phyloP scores from a whole-genome alignment of 164 flowering plant species.

The Brasenia schreberi region DNA sequence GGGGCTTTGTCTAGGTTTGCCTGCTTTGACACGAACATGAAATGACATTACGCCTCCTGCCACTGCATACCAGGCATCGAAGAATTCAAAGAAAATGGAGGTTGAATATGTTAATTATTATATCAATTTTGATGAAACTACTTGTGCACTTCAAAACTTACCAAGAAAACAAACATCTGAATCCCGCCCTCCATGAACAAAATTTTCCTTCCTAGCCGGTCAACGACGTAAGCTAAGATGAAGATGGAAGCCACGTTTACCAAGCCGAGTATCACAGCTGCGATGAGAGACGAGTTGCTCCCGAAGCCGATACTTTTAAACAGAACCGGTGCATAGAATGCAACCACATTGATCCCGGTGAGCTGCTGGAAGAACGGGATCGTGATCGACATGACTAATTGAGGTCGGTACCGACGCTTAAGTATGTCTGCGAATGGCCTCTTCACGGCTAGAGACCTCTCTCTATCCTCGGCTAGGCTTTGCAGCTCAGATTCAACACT shows the following conservation, averaged over 20 bases:
- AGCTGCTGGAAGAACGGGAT: constrained; percentile 14
- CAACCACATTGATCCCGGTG: constrained; percentile 29
- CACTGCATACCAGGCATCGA: too few species aligned
- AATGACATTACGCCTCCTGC: too few species aligned
- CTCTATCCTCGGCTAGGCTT: background rate
- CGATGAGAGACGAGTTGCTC: constrained; percentile 33
- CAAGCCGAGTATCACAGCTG: constrained; percentile 40
- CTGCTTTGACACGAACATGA: too few species aligned
- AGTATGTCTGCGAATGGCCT: background rate
- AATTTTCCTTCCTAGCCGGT: constrained; percentile 47
- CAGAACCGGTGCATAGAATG: constrained; percentile 61
- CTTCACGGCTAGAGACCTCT: background rate
- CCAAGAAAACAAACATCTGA: constrained; percentile 51
- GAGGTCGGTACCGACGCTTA: constrained; percentile 11
- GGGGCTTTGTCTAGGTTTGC: too few species aligned
- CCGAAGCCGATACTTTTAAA: constrained; percentile 64
- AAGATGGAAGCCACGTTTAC: constrained; percentile 36
- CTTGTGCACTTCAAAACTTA: constrained; percentile 8
- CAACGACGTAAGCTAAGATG: constrained; percentile 38
- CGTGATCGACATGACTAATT: constrained; percentile 8
- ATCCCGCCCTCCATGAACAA: constrained; percentile 47
- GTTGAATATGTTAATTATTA: too few species aligned
- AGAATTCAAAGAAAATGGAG: too few species aligned
- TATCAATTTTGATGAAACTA: too few species aligned
- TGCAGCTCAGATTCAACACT: constrained; percentile 9